Base-by-base conservation (phyloP, 257 asterid species). In the Lavandula angustifolia region DNA sequence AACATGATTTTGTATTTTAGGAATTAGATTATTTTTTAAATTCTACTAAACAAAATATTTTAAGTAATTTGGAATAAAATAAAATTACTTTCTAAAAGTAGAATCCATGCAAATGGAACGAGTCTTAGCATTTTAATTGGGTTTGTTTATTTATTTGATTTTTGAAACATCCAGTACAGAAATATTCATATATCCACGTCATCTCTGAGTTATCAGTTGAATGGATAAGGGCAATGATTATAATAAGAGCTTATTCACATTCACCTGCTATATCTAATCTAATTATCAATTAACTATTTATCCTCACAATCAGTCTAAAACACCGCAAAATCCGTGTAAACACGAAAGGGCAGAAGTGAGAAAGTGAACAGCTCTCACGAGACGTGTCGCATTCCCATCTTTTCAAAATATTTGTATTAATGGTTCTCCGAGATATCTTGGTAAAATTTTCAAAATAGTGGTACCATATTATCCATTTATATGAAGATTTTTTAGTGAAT, bases 211-310 rank as follows among this genome's bases (percentile, higher is more conserved):
- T 7, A 54, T 53, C 50, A 11, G 6, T 22, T 46, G 1, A 44
- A 13, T 9, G 18, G 68, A 69, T 60, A 69, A 69, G 69, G 54
- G 29, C 57, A 51, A 60, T 60, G 31, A 41, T 52, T 31, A 16
- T 14, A 59, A 54, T 29, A 32, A 4, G 53, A 38, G 9, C 14
- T 48, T 6, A 4, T 6, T 33, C 7, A 55, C 27, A 22, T 22
- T 22, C 27, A 7, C 37, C 32, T 50, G 12, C 7, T 12, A 50
- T 50, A 50, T 50, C 37, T 33, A 33, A 34, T 34, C 54, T 17
- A 18, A 14, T 14, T 14, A 10, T 22, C 6, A 18, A 50, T 11
- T 49, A 3, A 38, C 69, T 37, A 37, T 1, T 18, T 22, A 7
- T 51, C 60, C 51, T 42, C 16, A 4, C 1, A 18, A 34, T 44